Percentiles rank a stretch among this genome's conserved stretches.
Evolutionary conservation across 192 early-diverging fungal species (phyloP).

Genomic region (Podila clonocystis): DNA sequence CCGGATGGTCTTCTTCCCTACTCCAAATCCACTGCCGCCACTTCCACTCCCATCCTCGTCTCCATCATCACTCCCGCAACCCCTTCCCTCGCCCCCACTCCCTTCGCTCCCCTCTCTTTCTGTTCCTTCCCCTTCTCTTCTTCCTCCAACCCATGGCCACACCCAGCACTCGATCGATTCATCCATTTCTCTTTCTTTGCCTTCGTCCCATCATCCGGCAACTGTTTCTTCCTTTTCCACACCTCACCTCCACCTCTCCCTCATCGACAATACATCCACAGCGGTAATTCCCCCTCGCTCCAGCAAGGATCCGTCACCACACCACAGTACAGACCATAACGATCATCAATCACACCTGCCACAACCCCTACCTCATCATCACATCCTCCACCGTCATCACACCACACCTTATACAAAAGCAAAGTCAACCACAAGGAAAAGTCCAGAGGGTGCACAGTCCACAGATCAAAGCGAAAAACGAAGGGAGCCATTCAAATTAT

Average conservation of each 20-base stretch:
- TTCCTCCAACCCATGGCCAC: background rate
- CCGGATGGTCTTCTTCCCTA: conserved; percentile 11
- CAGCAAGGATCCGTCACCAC: background rate
- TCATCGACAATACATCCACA: background rate
- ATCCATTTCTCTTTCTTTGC: background rate
- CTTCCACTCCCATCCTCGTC: background rate
- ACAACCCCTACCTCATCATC: conserved; percentile 1
- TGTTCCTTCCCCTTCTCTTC: background rate
- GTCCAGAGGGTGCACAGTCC: background rate
- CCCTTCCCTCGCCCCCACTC: background rate
- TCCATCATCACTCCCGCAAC: background rate
- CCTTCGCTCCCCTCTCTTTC: background rate
- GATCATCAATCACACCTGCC: background rate
- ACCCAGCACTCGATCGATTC: background rate
- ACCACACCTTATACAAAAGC: background rate
- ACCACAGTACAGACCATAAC: background rate
- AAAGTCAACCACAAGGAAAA: background rate
- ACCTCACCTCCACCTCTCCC: background rate
- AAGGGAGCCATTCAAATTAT: background rate
- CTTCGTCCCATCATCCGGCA: conserved; percentile 2
- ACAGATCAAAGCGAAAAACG: background rate
- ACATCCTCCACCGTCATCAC: background rate
- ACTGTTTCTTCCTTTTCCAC: background rate
- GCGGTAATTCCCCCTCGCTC: background rate
- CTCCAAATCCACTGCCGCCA: conserved; percentile 15